Base-by-base conservation (phyloP, 2,329 filamentous ascomycete species). In the Beauveria scarabaeidicola region DNA sequence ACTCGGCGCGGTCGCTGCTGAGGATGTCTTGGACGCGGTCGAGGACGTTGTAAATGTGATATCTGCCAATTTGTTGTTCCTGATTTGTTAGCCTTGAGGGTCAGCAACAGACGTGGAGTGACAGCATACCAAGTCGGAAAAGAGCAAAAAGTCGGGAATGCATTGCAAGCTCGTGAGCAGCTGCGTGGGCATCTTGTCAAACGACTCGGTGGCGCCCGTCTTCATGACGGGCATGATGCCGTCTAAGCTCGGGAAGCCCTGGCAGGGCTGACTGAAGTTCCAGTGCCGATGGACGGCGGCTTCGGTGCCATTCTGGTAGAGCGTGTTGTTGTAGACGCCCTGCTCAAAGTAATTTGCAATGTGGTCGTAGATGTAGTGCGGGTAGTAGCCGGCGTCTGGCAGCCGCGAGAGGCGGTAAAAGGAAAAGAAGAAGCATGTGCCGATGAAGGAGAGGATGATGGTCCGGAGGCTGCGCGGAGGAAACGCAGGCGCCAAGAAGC, bases 131-230 rank as follows among this genome's bases (percentile, higher is more conserved):
- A 85, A 67, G 60, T 87, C 82, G 2, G 79, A 81, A 67, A 84
- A 87, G 61, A 84, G 72, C 25, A 83, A 73, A 57, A 79, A 77
- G 64, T 86, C 78, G 41, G 75, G 72, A n/a, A 81, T 70, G 64
- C 81, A 84, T 60, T 76, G 77, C 58, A 83, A 68, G 11, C 77
- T 77, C 2, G 82, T 83, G 60, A 82, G 70, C 23, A 85, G 72
- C 61, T 84, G 82, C 2, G 78, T 79, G 8, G 82, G 81, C 4
- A 85, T 68, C 63, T 79, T 79, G 27, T 80, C 75, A 64, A 75
- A 80, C 13, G 78, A 73, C 66, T 84, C 81, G 47, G 80, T 82
- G 3, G 81, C 80, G 50, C 82, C 81, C 1, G 82, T 84, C 70
- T 85, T 85, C 72, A 85, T 78, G 59, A 84, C 74, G 29, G 84